Evolutionary conservation across 257 asterid species (phyloP), one percentile per base, ranked within the genome.

Genomic region (Solanum bukasovii): DNA sequence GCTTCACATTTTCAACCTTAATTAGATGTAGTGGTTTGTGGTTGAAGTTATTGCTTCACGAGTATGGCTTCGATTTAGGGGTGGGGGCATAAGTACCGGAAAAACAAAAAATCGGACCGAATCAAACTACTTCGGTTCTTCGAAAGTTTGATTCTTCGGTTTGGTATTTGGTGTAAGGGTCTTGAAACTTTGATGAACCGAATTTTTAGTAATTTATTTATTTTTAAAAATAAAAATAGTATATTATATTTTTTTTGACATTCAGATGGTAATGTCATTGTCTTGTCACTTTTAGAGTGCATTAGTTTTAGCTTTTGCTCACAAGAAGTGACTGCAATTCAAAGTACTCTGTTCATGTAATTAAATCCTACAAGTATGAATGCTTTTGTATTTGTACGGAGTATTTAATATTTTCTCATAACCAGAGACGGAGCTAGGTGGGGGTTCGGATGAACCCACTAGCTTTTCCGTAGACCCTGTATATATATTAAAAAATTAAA

Each of bases 21-120:
- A 9, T 59, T 61, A 81, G 29, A 46, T 46, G 70, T 82, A 49
- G 29, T 81, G 68, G 63, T 78, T 78, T 78, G 38, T 44, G 38
- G 70, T 82, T 82, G 70, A 63, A 49, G 27, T 49, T 82, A 82
- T 82, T 49, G 37, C 86, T 49, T 82, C 86, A 82, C 86, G 85
- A 82, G 70, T 29, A 82, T 82, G 85, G 11, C 44, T 82, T 82
- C 11, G 7, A 52, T 52, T 14, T 49, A 52, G 10, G n/a, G 11
- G 25, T 20, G 5, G 40, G 40, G 12, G 11, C 67, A 59, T 59
- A 20, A 20, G 10, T 59, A 20, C 4, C 12, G 12, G 9, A 20
- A 56, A 20, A 59, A 0, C 1, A 20, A 59, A 56, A 59, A 20
- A 7, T 0, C 0, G n/a, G 25, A 56, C 0, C 5, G 0, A 59